Percentiles rank a stretch among this genome's conserved stretches.
phyloP scores from a whole-genome alignment of 495 filamentous ascomycete genomes.

The Beverwykella pulmonaria region DNA sequence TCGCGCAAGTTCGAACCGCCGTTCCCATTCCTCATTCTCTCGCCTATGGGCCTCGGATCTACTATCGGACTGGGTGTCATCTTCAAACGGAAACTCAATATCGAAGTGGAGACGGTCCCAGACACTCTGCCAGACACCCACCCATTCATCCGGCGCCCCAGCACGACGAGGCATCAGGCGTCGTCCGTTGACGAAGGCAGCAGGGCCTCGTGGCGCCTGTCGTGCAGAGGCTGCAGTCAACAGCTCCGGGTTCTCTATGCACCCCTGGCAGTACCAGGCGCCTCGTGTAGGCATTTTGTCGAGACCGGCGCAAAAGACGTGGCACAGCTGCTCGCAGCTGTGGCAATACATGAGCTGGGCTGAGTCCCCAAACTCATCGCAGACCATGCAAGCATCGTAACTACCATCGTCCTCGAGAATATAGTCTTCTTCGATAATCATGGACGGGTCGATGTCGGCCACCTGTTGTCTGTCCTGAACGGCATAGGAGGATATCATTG shows the following conservation, averaged over 20 bases:
- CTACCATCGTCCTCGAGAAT: constrained; percentile 58
- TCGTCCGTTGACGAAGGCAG: constrained; percentile 40
- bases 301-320: constrained; percentile 84
- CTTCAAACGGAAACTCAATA: constrained; percentile 86
- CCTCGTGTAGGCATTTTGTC: constrained; percentile 66
- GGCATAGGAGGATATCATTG: constrained; percentile 73
- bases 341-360: constrained; percentile 84
- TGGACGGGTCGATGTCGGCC: constrained; percentile 80
- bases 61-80: constrained; percentile 66
- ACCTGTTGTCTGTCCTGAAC: constrained; percentile 90
- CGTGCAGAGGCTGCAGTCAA: constrained; percentile 29
- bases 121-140: constrained; percentile 69
- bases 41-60: constrained; percentile 58
- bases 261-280: constrained; percentile 84
- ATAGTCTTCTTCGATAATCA: constrained; percentile 71
- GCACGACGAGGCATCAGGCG: constrained; percentile 51
- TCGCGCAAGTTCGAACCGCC: constrained; percentile 76
- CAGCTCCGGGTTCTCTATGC: constrained; percentile 55
- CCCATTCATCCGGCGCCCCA: constrained; percentile 53
- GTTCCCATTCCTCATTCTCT: constrained; percentile 74
- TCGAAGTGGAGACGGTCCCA: constrained; percentile 72
- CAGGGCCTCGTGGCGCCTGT: constrained; percentile 44
- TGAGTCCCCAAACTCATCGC: constrained; percentile 72
- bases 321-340: constrained; percentile 79
- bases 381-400: constrained; percentile 77